phyloP scores from a whole-genome alignment of 2,329 filamentous ascomycete species.

The Cytospora leucostoma region DNA sequence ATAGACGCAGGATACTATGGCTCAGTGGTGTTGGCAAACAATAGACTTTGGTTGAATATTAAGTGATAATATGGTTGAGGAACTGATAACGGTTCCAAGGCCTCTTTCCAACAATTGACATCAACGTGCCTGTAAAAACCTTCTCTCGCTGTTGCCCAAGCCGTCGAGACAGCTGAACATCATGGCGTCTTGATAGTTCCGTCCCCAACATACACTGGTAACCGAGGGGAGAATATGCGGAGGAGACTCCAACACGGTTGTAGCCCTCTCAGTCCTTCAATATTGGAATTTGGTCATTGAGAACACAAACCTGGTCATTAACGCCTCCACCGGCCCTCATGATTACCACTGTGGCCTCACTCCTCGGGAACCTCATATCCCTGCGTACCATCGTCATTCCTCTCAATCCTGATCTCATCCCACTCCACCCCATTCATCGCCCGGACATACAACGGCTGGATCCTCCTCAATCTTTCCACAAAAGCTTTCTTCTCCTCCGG shows the following conservation, averaged over 20 bases:
- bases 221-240: too few species aligned
- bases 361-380: conserved; percentile 30
- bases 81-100: too few species aligned
- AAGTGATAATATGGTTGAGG: too few species aligned
- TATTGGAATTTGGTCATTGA: too few species aligned
- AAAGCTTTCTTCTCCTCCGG: conserved; percentile 32
- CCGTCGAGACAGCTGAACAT: too few species aligned
- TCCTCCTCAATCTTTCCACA: conserved; percentile 25
- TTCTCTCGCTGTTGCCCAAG: too few species aligned
- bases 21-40: not conserved
- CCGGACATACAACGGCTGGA: conserved; percentile 23
- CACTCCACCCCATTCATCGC: conserved; percentile 24
- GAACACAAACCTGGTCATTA: not conserved
- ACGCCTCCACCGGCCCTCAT: not conserved
- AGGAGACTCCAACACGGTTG: too few species aligned
- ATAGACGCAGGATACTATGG: not conserved
- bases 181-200: too few species aligned
- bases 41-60: not conserved
- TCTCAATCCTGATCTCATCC: conserved; percentile 28
- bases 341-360: not conserved
- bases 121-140: too few species aligned
- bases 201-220: too few species aligned
- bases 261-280: too few species aligned
- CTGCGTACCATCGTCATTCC: conserved; percentile 34
- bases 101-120: too few species aligned